Evolutionary conservation across 768 basidiomycete genomes (phyloP).

Genomic region (Mycena vitilis): DNA sequence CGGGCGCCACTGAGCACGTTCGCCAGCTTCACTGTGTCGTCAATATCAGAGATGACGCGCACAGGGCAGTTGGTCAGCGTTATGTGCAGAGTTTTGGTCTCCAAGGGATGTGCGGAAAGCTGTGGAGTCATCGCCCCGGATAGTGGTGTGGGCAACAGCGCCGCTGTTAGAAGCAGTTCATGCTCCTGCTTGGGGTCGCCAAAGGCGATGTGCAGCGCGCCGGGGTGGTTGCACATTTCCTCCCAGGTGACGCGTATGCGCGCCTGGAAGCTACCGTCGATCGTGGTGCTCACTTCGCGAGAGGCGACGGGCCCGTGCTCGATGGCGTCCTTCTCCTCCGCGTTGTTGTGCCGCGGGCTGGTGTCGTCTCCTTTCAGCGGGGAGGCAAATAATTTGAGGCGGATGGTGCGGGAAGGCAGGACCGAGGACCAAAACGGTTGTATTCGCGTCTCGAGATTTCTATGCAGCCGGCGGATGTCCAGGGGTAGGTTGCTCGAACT

Average conservation of each 20-base stretch:
- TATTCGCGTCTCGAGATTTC: slow-evolving; percentile 81
- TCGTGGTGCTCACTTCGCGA: slow-evolving; percentile 64
- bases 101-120: slow-evolving; percentile 30
- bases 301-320: slow-evolving; percentile 60
- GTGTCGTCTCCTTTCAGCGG: slow-evolving; percentile 43
- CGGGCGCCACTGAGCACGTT: slow-evolving; percentile 84
- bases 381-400: slow-evolving; percentile 69
- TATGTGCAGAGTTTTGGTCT: slow-evolving; percentile 49
- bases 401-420: slow-evolving; percentile 70
- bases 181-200: slow-evolving; percentile 64
- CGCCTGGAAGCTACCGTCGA: slow-evolving; percentile 81
- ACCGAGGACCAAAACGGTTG: slow-evolving; percentile 86
- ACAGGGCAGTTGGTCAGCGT: slow-evolving; percentile 72
- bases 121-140: slow-evolving; percentile 21
- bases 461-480: slow-evolving; percentile 66
- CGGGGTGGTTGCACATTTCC: slow-evolving; percentile 70
- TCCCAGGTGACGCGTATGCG: slow-evolving; percentile 78
- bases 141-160: slow-evolving; percentile 56
- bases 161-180: slow-evolving; percentile 65
- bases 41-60: slow-evolving; percentile 92
- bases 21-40: slow-evolving; percentile 90
- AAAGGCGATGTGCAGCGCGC: slow-evolving; percentile 66
- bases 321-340: slow-evolving; percentile 43
- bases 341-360: slow-evolving; percentile 34
- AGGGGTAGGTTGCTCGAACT: slow-evolving; percentile 25